phyloP scores from a whole-genome alignment of 768 basidiomycete species.

The Mrakia blollopis region DNA sequence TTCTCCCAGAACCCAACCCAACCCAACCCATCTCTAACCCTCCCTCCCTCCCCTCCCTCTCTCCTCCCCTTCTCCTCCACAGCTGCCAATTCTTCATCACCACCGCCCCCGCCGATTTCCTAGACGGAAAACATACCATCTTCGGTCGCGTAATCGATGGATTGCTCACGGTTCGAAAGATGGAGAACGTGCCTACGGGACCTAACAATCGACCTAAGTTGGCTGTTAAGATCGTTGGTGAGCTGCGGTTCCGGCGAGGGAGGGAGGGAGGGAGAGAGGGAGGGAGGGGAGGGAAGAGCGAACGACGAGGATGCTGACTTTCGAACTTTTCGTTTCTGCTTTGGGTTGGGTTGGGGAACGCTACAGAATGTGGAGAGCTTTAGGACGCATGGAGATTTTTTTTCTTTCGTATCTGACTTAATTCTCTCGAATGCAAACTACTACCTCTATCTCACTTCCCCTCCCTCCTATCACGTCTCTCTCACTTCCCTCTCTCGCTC shows the following conservation, averaged over 20 bases:
- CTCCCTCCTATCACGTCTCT: not conserved
- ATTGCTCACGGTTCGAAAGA: slow-evolving; percentile 90
- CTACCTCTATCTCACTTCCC: not conserved
- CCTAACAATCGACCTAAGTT: slow-evolving; percentile 85
- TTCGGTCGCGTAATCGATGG: slow-evolving; percentile 83
- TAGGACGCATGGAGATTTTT: not conserved
- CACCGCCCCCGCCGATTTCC: slow-evolving; percentile 86
- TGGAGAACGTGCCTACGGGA: slow-evolving; percentile 87
- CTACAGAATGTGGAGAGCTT: not conserved
- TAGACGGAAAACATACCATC: slow-evolving; percentile 91
- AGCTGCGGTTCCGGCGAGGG: slow-evolving; percentile 38
- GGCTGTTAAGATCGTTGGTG: slow-evolving; percentile 70
- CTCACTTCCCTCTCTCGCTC: no score
- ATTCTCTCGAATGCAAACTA: not conserved
- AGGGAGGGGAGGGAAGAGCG: not conserved
- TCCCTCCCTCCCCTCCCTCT: not conserved
- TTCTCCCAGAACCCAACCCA: no score
- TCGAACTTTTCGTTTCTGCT: not conserved
- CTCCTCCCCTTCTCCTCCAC: not conserved
- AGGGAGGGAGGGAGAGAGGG: not conserved
- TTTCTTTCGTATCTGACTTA: not conserved
- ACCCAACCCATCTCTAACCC: not conserved
- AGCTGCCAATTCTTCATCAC: slow-evolving; percentile 85
- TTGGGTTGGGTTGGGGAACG: not conserved
- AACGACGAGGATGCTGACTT: not conserved